phyloP scores from a whole-genome alignment of 2,329 filamentous ascomycete genomes.

The Fusarium poae region DNA sequence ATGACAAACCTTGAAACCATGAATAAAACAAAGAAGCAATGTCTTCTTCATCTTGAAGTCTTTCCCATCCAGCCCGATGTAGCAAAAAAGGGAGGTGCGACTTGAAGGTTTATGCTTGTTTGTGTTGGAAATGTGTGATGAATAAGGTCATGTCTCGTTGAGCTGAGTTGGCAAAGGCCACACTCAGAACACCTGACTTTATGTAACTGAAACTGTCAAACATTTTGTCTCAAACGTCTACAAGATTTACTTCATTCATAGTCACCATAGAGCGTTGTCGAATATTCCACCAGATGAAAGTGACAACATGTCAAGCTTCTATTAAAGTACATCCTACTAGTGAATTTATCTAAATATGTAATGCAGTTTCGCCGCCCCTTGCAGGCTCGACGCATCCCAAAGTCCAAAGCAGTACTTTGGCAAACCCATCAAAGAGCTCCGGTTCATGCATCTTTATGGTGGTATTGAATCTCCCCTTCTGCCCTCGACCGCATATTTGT shows the following conservation, averaged over 20 bases:
- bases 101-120: slow-evolving; percentile 2
- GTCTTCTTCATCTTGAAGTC: slow-evolving; percentile 72
- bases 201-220: slow-evolving; percentile 1
- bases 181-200: slow-evolving; percentile 27
- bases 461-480: slow-evolving; percentile 47
- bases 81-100: background rate
- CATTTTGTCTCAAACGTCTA: background rate
- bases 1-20: slow-evolving; percentile 80
- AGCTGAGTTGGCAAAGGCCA: slow-evolving; percentile 15
- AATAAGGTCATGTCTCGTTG: slow-evolving; percentile 21
- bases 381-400: slow-evolving; percentile 38
- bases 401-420: slow-evolving; percentile 23
- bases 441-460: slow-evolving; percentile 45
- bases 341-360: slow-evolving; percentile 52
- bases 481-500: slow-evolving; percentile 46
- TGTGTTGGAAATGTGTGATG: slow-evolving; percentile 14
- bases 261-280: background rate
- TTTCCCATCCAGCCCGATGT: slow-evolving; percentile 20
- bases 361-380: slow-evolving; percentile 38
- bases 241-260: background rate
- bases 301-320: slow-evolving; percentile 52
- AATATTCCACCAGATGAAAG: background rate
- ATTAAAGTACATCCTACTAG: slow-evolving; percentile 59
- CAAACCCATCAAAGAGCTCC: slow-evolving; percentile 28
- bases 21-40: slow-evolving; percentile 84